Base-by-base conservation (phyloP, 1,139 yeast genomes). In the Kodamaea suecica region DNA sequence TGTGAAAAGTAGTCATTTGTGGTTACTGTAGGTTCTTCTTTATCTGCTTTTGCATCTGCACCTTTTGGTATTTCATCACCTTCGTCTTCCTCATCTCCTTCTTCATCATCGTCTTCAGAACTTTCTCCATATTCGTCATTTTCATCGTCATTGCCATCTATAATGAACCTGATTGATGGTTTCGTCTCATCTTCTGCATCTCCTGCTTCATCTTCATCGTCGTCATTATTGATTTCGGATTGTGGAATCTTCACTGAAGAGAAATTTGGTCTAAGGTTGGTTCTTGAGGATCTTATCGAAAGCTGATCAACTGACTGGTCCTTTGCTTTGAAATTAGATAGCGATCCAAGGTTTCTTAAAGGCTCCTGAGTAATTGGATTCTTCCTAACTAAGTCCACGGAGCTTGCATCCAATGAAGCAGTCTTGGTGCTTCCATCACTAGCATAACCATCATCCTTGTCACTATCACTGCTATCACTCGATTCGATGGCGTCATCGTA, bases 241-340 rank as follows among this genome's bases (percentile, higher is more conserved):
- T 78, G 74, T 1, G 95, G 95, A 35, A 85, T 74, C 31, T 87
- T 82, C 34, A 79, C 80, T 1, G 95, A 84, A 27, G 86, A 77
- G 51, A 87, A 87, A 36, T 81, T 80, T 0, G 95, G 94, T 32
- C 78, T 68, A 51, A 55, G 65, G 54, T 57, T 66, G 33, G 65
- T 61, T 41, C 50, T 51, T 2, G 63, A 57, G 3, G 68, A 66
- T 40, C 56, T 56, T 25, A 52, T 52, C 3, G 73, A 66, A 11
- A 57, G 36, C 14, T 48, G 55, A 35, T 57, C 63, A 1, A 30
- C 26, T 5, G 43, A 35, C 10, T 23, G 29, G 31, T 21, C 27
- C 31, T 30, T 23, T 21, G 29, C 9, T 17, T 30, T 26, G 21
- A 25, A 28, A 17, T 30, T 23, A 10, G 30, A 12, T 16, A 35